A percentile compares a stretch with the other conserved stretches of the same genome.
Conservation (phyloP, 2,329 filamentous ascomycete genomes). For the Hymenoscyphus fructigenus region DNA sequence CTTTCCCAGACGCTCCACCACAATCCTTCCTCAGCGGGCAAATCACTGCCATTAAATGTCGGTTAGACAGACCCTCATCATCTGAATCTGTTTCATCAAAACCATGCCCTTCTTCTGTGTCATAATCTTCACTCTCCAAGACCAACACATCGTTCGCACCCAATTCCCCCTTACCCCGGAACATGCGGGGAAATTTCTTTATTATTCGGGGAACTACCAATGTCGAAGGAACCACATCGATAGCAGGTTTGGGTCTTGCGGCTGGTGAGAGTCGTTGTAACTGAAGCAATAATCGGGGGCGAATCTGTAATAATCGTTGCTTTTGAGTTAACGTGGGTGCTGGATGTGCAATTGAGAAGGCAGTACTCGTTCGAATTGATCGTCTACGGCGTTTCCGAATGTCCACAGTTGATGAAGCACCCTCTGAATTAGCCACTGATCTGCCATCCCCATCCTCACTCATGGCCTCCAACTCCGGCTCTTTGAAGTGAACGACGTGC, state of each 20-base stretch:
- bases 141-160: slow-evolving; percentile 70
- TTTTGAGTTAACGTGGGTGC: slow-evolving; percentile 57
- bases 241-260: slow-evolving; percentile 62
- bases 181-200: slow-evolving; percentile 62
- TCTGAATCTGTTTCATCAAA: slow-evolving; percentile 54
- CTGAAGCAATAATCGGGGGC: slow-evolving; percentile 69
- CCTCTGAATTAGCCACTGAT: slow-evolving; percentile 35
- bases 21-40: slow-evolving; percentile 58
- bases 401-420: slow-evolving; percentile 26
- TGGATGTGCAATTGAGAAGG: slow-evolving; percentile 67
- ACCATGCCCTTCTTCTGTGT: slow-evolving; percentile 46
- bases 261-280: slow-evolving; percentile 64
- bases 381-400: slow-evolving; percentile 44
- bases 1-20: slow-evolving; percentile 38
- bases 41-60: slow-evolving; percentile 66
- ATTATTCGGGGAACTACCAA: slow-evolving; percentile 59
- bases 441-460: slow-evolving; percentile 35
- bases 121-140: slow-evolving; percentile 69
- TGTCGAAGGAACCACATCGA: slow-evolving; percentile 73
- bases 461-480: slow-evolving; percentile 32
- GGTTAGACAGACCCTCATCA: slow-evolving; percentile 49
- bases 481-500: slow-evolving; percentile 32
- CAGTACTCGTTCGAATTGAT: slow-evolving; percentile 55
- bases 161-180: slow-evolving; percentile 61
- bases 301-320: slow-evolving; percentile 59